Percentiles rank a stretch among this genome's conserved stretches.
Conservation (phyloP, 495 filamentous ascomycete species). For the Penicillium cinerascens region DNA sequence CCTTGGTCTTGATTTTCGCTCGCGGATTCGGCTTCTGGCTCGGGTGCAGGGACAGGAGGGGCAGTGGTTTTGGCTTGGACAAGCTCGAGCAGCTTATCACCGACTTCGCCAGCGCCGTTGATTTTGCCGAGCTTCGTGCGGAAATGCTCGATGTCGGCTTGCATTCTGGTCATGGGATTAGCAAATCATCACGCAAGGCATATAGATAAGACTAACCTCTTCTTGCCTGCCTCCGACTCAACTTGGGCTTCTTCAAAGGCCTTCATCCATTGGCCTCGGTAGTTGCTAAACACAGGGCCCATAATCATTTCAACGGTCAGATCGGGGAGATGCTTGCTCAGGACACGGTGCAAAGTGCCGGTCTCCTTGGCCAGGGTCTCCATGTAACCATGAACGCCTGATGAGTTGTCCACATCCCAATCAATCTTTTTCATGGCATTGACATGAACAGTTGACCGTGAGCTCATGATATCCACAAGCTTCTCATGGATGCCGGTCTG, state of each 20-base stretch:
- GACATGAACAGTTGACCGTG: conserved; percentile 66
- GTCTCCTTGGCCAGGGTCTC: conserved; percentile 90
- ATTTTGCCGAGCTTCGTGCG: conserved; percentile 69
- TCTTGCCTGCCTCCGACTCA: conserved; percentile 62
- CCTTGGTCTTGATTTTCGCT: conserved; percentile 13
- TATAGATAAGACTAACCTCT: conserved; percentile 55
- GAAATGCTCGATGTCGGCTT: conserved; percentile 76
- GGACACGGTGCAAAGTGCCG: conserved; percentile 77
- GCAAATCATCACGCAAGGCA: neutral
- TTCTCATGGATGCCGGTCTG: conserved; percentile 93
- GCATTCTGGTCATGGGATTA: conserved; percentile 57
- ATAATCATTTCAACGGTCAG: conserved; percentile 81
- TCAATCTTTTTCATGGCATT: conserved; percentile 71
- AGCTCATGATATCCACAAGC: conserved; percentile 91
- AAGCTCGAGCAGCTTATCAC: conserved; percentile 62
- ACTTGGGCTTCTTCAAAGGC: conserved; percentile 67
- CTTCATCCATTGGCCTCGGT: conserved; percentile 76
- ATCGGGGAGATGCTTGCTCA: conserved; percentile 80
- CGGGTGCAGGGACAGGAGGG: neutral
- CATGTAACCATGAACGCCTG: conserved; percentile 69
- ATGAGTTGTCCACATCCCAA: conserved; percentile 57
- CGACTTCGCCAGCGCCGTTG: conserved; percentile 72
- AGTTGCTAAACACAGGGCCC: conserved; percentile 82
- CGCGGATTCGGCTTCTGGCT: conserved; percentile 8
- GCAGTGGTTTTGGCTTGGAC: conserved; percentile 57